Evolutionary conservation across 441 rosid species (phyloP), one percentile per base, ranked within the genome.

Genomic region (Pelargonium citronellum): DNA sequence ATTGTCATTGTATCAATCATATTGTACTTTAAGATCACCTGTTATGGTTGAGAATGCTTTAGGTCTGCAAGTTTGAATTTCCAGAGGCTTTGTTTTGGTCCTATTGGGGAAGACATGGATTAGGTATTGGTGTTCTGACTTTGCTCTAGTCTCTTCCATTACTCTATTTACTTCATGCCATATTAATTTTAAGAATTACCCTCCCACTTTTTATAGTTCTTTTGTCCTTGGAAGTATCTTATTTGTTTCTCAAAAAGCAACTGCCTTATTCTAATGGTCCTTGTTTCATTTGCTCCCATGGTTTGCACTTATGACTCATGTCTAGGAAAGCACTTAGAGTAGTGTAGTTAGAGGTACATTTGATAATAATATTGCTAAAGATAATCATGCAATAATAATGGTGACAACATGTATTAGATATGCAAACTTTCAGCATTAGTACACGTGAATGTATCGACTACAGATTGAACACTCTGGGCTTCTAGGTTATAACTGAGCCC

Each of bases 101-200:
- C 16, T n/a, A 53, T 19, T 55, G 61, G 61, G 61, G 61, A 16
- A 55, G 61, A 55, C 19, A 55, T 55, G 61, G 61, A 55, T 55
- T 55, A 55, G 61, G 61, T 55, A 16, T 16, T 19, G 9, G 61
- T 5, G 62, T 17, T 57, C 34, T 58, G 19, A 58, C 64, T 58
- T 20, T 58, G 34, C 10, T 58, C 34, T 58, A 0, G 11, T 57
- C 22, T 57, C 62, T 57, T 57, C 62, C 62, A 57, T 15, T 57
- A 19, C 62, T 37, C 41, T 57, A 19, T 16, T 5, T 19, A 57
- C 62, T 57, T 57, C 62, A 57, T 57, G 27, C 22, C 62, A 7
- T 15, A 57, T 57, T 57, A 19, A 1, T 22, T 0, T 57, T 19
- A 27, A 57, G 20, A 57, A 57, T 16, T 11, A 57, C 20, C 27